Percentiles rank a stretch among this genome's conserved stretches.
Evolutionary conservation across 1,284 basidiomycete species (phyloP).

Genomic region (Coniophora puteana): DNA sequence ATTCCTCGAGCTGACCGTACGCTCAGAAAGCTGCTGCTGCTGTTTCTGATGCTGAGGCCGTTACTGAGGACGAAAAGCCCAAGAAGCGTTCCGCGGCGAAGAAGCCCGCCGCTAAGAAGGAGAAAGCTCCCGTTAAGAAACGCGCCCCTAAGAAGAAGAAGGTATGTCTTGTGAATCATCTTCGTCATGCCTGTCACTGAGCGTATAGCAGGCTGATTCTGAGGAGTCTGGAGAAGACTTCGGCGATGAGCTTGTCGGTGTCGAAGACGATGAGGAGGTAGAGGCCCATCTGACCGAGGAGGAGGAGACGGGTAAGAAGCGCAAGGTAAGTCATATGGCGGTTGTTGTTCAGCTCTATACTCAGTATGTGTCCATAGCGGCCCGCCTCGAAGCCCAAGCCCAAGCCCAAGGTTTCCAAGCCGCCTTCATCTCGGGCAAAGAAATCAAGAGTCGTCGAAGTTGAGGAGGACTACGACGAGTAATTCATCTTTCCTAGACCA

Average conservation of each 20-base stretch:
- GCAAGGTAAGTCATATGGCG: slow-evolving; percentile 20
- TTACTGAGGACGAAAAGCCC: slow-evolving; percentile 37
- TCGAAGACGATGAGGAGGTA: slow-evolving; percentile 25
- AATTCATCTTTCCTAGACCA: slow-evolving; percentile 6
- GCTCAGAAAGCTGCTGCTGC: slow-evolving; percentile 32
- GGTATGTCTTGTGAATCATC: slow-evolving; percentile 9
- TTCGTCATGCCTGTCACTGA: background rate
- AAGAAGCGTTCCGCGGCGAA: slow-evolving; percentile 30
- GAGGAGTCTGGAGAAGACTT: slow-evolving; percentile 30
- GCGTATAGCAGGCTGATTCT: slow-evolving; percentile 21
- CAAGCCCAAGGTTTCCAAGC: slow-evolving; percentile 20
- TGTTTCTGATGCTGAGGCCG: slow-evolving; percentile 22
- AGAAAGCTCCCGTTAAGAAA: slow-evolving; percentile 20
- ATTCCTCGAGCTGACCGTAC: slow-evolving; percentile 3
- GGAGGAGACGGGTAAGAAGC: slow-evolving; percentile 21
- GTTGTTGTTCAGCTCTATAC: background rate
- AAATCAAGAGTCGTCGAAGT: slow-evolving; percentile 25
- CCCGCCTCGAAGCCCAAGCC: slow-evolving; percentile 20
- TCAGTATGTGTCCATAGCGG: slow-evolving; percentile 15
- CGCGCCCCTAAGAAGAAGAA: slow-evolving; percentile 3
- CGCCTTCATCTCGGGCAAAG: slow-evolving; percentile 22
- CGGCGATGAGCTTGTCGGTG: slow-evolving; percentile 23
- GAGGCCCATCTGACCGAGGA: too few species aligned
- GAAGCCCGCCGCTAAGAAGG: slow-evolving; percentile 29
- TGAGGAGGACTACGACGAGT: slow-evolving; percentile 23